phyloP scores from a whole-genome alignment of 768 basidiomycete genomes.

The Russula lepida region DNA sequence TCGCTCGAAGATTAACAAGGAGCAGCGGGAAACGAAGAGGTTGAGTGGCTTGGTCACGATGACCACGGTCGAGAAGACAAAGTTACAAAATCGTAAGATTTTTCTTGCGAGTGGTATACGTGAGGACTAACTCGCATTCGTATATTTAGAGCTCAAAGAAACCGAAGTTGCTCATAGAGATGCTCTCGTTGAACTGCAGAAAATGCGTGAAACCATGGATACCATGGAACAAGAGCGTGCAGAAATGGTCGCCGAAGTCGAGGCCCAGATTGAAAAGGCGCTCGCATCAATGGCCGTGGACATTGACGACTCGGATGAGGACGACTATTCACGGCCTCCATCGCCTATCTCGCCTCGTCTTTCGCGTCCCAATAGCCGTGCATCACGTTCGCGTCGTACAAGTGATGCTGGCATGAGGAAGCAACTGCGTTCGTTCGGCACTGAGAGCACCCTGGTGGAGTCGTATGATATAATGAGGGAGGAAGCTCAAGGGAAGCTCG shows the following conservation, averaged over 20 bases:
- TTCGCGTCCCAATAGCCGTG: conserved; percentile 39
- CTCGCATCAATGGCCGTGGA: conserved; percentile 79
- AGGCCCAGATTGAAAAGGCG: conserved; percentile 84
- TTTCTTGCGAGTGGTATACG: neutral
- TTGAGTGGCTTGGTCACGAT: conserved; percentile 70
- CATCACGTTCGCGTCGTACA: conserved; percentile 47
- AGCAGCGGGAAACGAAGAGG: conserved; percentile 81
- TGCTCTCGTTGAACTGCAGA: conserved; percentile 70
- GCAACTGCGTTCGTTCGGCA: conserved; percentile 61
- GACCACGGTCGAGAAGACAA: conserved; percentile 70
- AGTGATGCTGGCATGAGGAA: conserved; percentile 50
- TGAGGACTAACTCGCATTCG: neutral
- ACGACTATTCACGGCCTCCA: conserved; percentile 51
- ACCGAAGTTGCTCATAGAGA: conserved; percentile 77
- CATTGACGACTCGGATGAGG: conserved; percentile 69
- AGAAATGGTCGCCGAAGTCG: conserved; percentile 89
- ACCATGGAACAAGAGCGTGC: conserved; percentile 81
- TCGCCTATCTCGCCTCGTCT: conserved; percentile 15
- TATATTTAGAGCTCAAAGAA: conserved; percentile 58
- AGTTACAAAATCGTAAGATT: conserved; percentile 67
- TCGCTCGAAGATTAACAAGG: conserved; percentile 81
- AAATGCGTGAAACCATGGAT: conserved; percentile 80
- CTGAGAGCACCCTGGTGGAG: conserved; percentile 76
- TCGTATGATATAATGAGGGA: conserved; percentile 36
- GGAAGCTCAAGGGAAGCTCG: conserved; percentile 40